Evolutionary conservation across 2,329 filamentous ascomycete species (phyloP).

Genomic region (Aspergillus niger): DNA sequence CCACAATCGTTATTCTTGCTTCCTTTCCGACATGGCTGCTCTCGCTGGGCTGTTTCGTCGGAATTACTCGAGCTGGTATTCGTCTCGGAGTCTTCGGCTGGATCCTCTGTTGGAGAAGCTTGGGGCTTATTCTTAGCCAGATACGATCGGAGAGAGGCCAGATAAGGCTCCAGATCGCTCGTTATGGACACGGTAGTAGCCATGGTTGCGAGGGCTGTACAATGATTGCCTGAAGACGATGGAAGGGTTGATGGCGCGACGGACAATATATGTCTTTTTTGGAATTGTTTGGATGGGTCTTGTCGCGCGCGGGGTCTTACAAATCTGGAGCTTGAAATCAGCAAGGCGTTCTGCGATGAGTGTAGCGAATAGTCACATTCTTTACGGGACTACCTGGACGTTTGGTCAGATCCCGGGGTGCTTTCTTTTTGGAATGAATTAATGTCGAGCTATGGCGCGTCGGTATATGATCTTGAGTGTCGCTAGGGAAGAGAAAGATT

Average conservation of each 20-base stretch:
- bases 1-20: neutral
- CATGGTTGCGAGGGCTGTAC: slow-evolving; percentile 23
- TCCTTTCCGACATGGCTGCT: neutral
- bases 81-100: neutral
- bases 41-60: neutral
- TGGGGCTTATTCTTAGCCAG: slow-evolving; percentile 17
- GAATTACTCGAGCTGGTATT: neutral
- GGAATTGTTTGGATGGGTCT: neutral
- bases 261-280: neutral
- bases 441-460: neutral
- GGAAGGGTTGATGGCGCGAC: neutral
- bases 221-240: slow-evolving; percentile 5
- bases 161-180: slow-evolving; percentile 32
- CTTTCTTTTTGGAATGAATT: neutral
- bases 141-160: slow-evolving; percentile 33
- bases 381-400: slow-evolving; percentile 8
- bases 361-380: slow-evolving; percentile 16
- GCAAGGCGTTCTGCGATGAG: slow-evolving; percentile 19
- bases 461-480: neutral
- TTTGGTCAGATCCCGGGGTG: neutral
- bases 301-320: slow-evolving; percentile 16
- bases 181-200: slow-evolving; percentile 35
- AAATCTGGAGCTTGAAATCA: slow-evolving; percentile 20
- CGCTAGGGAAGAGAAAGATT: neutral
- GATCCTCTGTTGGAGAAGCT: slow-evolving; percentile 1